These are phyloP conservation scores for Talaromyces sp. DNA, from an alignment of 2,329 filamentous ascomycete species.

Conservation along the genomic window DNA sequence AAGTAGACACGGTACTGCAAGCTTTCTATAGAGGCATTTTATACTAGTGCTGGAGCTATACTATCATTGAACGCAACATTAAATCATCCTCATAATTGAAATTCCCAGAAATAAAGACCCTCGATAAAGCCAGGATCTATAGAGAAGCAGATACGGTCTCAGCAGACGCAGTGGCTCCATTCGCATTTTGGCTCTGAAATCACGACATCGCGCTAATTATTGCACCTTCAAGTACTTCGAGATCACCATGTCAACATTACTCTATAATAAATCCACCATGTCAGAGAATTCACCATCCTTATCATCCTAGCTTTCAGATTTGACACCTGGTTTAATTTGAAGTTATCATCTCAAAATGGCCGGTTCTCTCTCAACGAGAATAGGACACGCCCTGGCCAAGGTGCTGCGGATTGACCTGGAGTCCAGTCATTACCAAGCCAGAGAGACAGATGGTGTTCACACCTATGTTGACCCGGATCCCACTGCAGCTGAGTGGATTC, in stretches of 20 bases:
- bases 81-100: too few relatives aligned
- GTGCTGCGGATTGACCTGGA: background rate
- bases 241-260: background rate
- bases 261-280: too few relatives aligned
- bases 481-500: conserved; percentile 69
- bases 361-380: background rate
- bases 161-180: background rate
- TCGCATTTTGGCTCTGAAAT: background rate
- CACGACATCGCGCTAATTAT: background rate
- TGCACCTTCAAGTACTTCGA: background rate
- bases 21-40: too few relatives aligned
- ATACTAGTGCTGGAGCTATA: too few relatives aligned
- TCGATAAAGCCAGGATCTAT: background rate
- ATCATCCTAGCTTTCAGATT: background rate
- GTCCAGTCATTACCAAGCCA: background rate
- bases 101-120: background rate
- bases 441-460: background rate
- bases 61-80: too few relatives aligned
- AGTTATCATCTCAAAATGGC: background rate
- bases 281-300: background rate
- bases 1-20: too few relatives aligned
- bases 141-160: too few relatives aligned
- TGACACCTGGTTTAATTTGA: too few relatives aligned
- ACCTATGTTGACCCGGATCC: conserved; percentile 67
- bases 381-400: conserved; percentile 1